Percentiles rank a stretch among this genome's conserved stretches.
phyloP scores from a whole-genome alignment of 495 filamentous ascomycete species.

The Paragyromitra xinjiangensis region DNA sequence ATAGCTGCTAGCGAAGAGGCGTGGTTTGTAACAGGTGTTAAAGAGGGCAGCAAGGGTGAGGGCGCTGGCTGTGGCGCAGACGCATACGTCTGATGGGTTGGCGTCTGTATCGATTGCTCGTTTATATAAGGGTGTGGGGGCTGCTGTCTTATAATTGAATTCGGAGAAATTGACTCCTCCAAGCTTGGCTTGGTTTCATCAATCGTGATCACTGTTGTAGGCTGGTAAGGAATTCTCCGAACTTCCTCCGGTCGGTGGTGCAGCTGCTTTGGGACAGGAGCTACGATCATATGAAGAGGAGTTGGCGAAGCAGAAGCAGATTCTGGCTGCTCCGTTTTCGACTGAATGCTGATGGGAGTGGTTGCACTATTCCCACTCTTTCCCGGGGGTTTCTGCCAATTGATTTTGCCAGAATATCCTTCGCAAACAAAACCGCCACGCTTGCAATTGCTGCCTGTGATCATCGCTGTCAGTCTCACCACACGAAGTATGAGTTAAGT shows the following conservation, averaged over 20 bases:
- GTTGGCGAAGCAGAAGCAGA: conserved; percentile 61
- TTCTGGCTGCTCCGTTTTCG: conserved; percentile 74
- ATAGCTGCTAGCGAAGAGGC: conserved; percentile 67
- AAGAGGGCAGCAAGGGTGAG: conserved; percentile 9
- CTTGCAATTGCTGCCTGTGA: conserved; percentile 86
- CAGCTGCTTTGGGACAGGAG: conserved; percentile 56
- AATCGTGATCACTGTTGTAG: conserved; percentile 60
- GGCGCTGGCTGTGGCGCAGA: conserved; percentile 32
- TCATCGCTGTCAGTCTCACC: conserved; percentile 37
- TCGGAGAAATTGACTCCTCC: conserved; percentile 39
- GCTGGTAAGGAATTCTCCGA: conserved; percentile 52
- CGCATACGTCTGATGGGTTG: conserved; percentile 39
- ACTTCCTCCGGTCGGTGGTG: conserved; percentile 52
- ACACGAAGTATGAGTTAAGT: conserved; percentile 33
- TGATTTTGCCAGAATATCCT: conserved; percentile 83
- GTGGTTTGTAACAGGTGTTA: conserved; percentile 59
- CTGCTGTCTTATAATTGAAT: conserved; percentile 38
- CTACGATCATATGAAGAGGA: conserved; percentile 37
- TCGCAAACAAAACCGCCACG: conserved; percentile 92
- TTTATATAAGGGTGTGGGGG: conserved; percentile 30
- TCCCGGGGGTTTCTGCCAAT: conserved; percentile 74
- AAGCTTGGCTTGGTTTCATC: conserved; percentile 57
- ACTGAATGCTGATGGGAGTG: conserved; percentile 79
- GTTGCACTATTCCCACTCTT: conserved; percentile 67
- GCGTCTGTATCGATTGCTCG: conserved; percentile 34